Evolutionary conservation across 1,284 basidiomycete species (phyloP), one percentile per base, ranked within the genome.

Genomic region (Malassezia sp.): DNA sequence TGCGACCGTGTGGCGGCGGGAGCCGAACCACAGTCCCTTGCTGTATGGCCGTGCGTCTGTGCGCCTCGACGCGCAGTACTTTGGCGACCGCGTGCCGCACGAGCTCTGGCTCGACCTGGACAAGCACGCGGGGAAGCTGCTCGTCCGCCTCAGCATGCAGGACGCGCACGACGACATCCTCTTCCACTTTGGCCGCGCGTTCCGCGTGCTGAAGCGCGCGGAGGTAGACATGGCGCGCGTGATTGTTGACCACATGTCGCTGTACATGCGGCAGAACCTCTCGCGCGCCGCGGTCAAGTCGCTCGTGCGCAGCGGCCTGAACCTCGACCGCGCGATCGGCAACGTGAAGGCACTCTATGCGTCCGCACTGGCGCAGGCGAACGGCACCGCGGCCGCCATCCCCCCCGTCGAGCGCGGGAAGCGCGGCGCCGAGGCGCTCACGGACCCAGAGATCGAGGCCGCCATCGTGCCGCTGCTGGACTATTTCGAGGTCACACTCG

Each of bases 121-220:
- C 61, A 81, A 83, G 5, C 79, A 81, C 48, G 89, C 90, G 1
- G 80, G 87, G 26, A 32, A 43, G 27, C 77, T 96, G 27, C 73
- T 93, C 35, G 74, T 95, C 20, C 79, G 93, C 6, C 79, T 97
- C 42, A 91, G 87, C 68, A 95, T 97, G 89, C 93, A 97, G 67
- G 89, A 89, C 36, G 91, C 96, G 75, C 86, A 91, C 71, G 90
- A 95, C 65, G 93, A 97, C 67, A 86, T 91, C 17, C 84, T 87
- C 57, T 99, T 95, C 75, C 89, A 88, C 74, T 99, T 97, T 67
- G 93, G 93, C 10, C 78, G 88, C 30, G 93, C 84, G 1, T 97
- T 97, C 77, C 78, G 91, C 29, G 89, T 83, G 37, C 71, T 99
- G 60, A 96, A 97, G 73, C 77, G 91, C 20, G 84, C 88, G 0